These are phyloP conservation scores for Aspergillus sp. DNA, from an alignment of 2,329 filamentous ascomycete genomes.

Conservation along the genomic window DNA sequence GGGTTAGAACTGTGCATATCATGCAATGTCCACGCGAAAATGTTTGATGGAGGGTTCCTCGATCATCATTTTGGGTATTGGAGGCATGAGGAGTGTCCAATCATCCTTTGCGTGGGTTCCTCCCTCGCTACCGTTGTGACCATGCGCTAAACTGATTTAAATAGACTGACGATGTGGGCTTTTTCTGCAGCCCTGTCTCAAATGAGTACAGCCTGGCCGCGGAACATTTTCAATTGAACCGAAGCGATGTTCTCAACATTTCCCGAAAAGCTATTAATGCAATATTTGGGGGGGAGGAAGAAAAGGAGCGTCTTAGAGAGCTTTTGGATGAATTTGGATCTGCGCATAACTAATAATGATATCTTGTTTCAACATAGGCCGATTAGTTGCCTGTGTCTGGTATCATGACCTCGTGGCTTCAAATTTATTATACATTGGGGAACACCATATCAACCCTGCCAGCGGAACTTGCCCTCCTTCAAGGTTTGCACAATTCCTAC, in stretches of 20 bases:
- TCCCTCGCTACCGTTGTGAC: not conserved
- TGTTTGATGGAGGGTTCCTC: conserved; percentile 64
- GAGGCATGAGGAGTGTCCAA: conserved; percentile 58
- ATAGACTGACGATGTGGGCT: conserved; percentile 79
- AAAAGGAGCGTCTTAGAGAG: conserved; percentile 46
- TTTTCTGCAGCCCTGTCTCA: conserved; percentile 74
- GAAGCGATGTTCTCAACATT: conserved; percentile 52
- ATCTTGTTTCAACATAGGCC: not conserved
- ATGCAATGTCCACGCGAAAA: conserved; percentile 75
- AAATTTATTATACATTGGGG: not conserved
- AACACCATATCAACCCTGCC: conserved; percentile 36
- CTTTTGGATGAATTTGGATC: conserved; percentile 25
- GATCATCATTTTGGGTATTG: conserved; percentile 79
- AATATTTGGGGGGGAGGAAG: conserved; percentile 65
- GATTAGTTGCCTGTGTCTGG: not conserved
- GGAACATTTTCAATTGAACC: conserved; percentile 63
- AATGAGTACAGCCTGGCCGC: conserved; percentile 75
- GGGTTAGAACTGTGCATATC: conserved; percentile 76
- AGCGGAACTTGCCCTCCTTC: conserved; percentile 41
- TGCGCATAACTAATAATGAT: conserved; percentile 7
- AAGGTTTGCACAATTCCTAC: conserved; percentile 45
- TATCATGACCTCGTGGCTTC: conserved; percentile 3
- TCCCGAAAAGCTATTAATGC: conserved; percentile 61
- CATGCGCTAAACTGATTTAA: conserved; percentile 15
- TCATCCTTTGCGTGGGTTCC: conserved; percentile 67